Percentiles rank a stretch among this genome's conserved stretches.
Conservation (phyloP, 2,329 filamentous ascomycete species). For the Epichloe hybrida region DNA sequence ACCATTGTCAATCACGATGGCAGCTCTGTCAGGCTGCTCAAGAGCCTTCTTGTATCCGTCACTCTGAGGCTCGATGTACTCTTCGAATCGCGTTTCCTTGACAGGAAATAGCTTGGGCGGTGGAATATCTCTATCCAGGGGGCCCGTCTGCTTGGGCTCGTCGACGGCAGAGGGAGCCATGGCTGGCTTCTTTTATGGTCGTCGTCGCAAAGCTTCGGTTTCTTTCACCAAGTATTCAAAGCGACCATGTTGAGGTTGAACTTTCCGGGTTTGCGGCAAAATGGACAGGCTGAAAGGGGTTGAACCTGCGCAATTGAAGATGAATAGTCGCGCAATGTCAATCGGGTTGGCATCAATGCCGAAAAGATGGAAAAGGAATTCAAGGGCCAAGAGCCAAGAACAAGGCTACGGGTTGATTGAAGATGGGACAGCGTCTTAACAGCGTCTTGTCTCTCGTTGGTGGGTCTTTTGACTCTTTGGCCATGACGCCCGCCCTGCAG, state of each 20-base stretch:
- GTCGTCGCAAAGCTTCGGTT: constrained; percentile 4
- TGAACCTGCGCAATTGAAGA: not conserved
- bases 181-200: constrained; percentile 8
- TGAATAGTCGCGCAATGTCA: not conserved
- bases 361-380: not conserved
- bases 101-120: constrained; percentile 45
- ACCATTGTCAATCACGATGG: constrained; percentile 99
- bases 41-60: constrained; percentile 62
- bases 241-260: constrained; percentile 3
- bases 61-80: constrained; percentile 36
- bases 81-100: constrained; percentile 48
- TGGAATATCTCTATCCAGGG: constrained; percentile 31
- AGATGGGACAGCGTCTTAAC: constrained; percentile 7
- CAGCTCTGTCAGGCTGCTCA: constrained; percentile 43
- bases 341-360: not conserved
- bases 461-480: constrained; percentile 1
- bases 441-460: constrained; percentile 7
- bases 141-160: constrained; percentile 23
- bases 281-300: not conserved
- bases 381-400: constrained; percentile 4
- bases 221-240: not conserved
- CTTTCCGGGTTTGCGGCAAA: constrained; percentile 1
- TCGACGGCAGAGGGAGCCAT: constrained; percentile 44
- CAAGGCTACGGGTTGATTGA: constrained; percentile 22
- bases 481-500: not conserved